Evolutionary conservation across 164 flowering plant species (phyloP).

Genomic region (Annona cherimola): DNA sequence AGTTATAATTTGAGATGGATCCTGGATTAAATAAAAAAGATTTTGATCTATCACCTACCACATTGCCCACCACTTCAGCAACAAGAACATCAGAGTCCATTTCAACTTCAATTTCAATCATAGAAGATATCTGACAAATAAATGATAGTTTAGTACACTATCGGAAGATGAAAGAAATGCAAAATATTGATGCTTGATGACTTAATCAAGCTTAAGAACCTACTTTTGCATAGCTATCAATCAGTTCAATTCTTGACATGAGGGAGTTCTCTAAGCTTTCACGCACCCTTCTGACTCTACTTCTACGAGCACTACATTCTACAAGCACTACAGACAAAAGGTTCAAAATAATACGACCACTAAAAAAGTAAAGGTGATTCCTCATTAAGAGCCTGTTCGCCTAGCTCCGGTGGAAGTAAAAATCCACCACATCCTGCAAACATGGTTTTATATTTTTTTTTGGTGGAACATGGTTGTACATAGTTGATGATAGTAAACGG

Average conservation of each 20-base stretch:
- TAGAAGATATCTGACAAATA: slow-evolving; percentile 73
- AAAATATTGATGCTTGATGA: background rate
- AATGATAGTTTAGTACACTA: slow-evolving; percentile 7
- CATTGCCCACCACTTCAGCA: slow-evolving; percentile 84
- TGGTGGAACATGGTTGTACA: too few relatives aligned
- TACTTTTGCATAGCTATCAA: slow-evolving; percentile 88
- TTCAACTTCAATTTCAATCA: slow-evolving; percentile 98
- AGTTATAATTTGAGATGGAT: background rate
- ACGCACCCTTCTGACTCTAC: slow-evolving; percentile 69
- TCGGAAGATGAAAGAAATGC: background rate
- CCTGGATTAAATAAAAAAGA: background rate
- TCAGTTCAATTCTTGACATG: slow-evolving; percentile 63
- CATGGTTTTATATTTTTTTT: too few relatives aligned
- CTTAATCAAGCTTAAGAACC: slow-evolving; percentile 12
- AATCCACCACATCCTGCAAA: too few relatives aligned
- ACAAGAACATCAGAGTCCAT: slow-evolving; percentile 92
- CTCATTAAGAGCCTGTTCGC: background rate
- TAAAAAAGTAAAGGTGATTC: background rate
- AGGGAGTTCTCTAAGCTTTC: slow-evolving; percentile 82
- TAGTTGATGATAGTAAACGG: too few relatives aligned
- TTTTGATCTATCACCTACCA: slow-evolving; percentile 26
- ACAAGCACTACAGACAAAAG: slow-evolving; percentile 45
- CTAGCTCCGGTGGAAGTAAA: too few relatives aligned
- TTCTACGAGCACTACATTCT: slow-evolving; percentile 70
- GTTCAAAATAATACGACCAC: background rate